These are phyloP conservation scores for Gonium pectorale DNA, from an alignment of 139 green algal species.

Conservation along the genomic window DNA sequence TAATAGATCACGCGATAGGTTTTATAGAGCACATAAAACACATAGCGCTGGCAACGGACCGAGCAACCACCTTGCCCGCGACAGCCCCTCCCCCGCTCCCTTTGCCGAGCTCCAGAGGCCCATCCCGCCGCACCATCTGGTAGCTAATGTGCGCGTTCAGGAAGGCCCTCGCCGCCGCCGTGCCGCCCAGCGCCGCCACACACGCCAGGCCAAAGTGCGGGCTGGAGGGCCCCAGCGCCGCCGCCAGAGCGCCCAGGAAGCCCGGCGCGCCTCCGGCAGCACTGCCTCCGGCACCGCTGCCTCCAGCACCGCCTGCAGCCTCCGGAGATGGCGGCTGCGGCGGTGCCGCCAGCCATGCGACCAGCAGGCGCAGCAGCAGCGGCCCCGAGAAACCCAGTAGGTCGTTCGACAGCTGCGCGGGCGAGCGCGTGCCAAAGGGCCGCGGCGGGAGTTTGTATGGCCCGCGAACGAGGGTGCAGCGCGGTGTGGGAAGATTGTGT, in stretches of 20 bases:
- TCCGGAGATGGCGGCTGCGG: background rate
- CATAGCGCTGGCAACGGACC: too few species aligned
- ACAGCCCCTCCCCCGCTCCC: background rate
- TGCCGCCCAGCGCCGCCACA: constrained; percentile 28
- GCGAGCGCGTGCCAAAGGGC: too few species aligned
- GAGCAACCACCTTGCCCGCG: background rate
- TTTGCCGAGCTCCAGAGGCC: background rate
- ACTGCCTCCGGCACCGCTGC: background rate
- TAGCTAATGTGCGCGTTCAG: constrained; percentile 83
- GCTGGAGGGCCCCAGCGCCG: background rate
- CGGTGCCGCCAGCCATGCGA: constrained; percentile 64
- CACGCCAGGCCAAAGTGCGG: constrained; percentile 54
- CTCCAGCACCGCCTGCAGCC: background rate
- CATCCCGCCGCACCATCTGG: constrained; percentile 46
- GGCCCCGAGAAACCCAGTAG: constrained; percentile 76
- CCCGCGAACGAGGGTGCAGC: too few species aligned
- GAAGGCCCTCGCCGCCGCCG: constrained; percentile 52
- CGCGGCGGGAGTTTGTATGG: too few species aligned
- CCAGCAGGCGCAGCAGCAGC: constrained; percentile 83
- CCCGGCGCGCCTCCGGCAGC: background rate
- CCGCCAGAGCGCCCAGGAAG: background rate
- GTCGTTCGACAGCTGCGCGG: constrained; percentile 69
- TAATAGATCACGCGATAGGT: too few species aligned
- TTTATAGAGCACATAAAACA: too few species aligned
- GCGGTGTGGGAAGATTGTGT: background rate